Conservation (phyloP, 108 stramenopile species). For the Mediolabrus comicus region DNA sequence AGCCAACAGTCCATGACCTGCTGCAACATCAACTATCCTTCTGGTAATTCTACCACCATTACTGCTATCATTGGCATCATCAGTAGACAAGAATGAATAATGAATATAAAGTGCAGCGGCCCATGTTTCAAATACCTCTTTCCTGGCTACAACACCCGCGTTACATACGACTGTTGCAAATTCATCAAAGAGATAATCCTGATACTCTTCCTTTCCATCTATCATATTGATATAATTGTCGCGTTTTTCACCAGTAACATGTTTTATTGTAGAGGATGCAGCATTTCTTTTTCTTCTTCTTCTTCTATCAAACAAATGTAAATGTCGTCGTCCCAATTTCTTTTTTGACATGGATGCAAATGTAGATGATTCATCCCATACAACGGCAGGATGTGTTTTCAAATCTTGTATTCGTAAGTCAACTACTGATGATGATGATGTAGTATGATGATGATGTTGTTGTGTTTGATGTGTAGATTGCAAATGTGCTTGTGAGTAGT, state of each 20-base stretch:
- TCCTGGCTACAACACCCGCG: slow-evolving; percentile 50
- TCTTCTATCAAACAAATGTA: slow-evolving; percentile 26
- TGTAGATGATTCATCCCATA: slow-evolving; percentile 25
- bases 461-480: not conserved
- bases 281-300: not conserved
- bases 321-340: slow-evolving; percentile 32
- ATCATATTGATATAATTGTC: not conserved
- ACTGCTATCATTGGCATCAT: not conserved
- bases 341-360: slow-evolving; percentile 39
- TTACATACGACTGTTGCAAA: slow-evolving; percentile 56
- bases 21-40: slow-evolving; percentile 57
- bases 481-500: not conserved
- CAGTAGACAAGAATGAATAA: slow-evolving; percentile 26
- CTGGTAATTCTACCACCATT: not conserved
- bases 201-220: too few relatives aligned
- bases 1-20: slow-evolving; percentile 64
- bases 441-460: not conserved
- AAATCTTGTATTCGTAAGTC: slow-evolving; percentile 18
- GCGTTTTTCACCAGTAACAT: not conserved
- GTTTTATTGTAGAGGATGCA: too few relatives aligned
- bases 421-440: not conserved
- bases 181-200: slow-evolving; percentile 50
- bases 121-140: slow-evolving; percentile 76
- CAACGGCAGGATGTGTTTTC: slow-evolving; percentile 25
- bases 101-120: slow-evolving; percentile 62